phyloP scores from a whole-genome alignment of 225 moss, liverwort and hornwort species.

The Rhytidiadelphus loreus region DNA sequence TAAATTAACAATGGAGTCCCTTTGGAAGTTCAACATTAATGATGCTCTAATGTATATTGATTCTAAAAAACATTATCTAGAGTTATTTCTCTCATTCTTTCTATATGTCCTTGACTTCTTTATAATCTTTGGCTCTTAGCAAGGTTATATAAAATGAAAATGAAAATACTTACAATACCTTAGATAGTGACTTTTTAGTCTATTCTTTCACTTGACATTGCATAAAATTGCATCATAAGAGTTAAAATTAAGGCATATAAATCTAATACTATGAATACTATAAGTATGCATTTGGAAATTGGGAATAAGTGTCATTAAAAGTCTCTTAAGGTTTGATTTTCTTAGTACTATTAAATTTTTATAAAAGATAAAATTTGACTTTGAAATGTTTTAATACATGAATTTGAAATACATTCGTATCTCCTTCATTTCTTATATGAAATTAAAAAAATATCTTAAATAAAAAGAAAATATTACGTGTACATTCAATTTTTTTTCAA shows the following conservation, averaged over 20 bases:
- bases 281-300: background rate
- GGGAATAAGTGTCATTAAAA: background rate
- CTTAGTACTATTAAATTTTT: background rate
- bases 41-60: fast-evolving
- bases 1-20: no score
- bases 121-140: background rate
- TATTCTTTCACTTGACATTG: background rate
- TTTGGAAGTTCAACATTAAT: background rate
- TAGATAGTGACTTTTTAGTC: background rate
- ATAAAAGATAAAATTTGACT: background rate
- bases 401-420: background rate
- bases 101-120: background rate
- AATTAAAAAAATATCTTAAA: background rate
- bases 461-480: background rate
- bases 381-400: background rate
- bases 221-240: background rate
- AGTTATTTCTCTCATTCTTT: background rate
- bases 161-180: background rate
- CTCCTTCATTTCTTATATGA: background rate
- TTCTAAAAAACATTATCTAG: background rate
- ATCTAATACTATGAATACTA: background rate
- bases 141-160: background rate
- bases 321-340: background rate
- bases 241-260: background rate
- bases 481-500: fast-evolving